phyloP scores from a whole-genome alignment of 768 basidiomycete species.

The Kwoniella heveanensis region DNA sequence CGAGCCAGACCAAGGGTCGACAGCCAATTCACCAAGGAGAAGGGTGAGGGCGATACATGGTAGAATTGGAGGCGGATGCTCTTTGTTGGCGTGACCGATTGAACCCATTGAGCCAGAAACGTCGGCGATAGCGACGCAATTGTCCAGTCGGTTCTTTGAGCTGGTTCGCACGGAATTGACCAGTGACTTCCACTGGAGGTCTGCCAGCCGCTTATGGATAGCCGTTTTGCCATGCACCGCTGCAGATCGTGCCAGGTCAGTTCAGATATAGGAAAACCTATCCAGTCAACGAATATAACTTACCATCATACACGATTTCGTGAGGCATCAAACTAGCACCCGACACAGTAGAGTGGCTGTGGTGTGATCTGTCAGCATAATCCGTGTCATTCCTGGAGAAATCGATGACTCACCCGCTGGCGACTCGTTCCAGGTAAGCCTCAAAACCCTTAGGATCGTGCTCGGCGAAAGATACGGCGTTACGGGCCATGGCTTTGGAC shows the following conservation, averaged over 20 bases:
- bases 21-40: conserved; percentile 65
- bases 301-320: conserved; percentile 61
- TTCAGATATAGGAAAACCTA: not conserved
- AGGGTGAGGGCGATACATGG: conserved; percentile 70
- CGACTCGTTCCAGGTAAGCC: conserved; percentile 63
- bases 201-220: conserved; percentile 60
- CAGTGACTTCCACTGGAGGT: conserved; percentile 70
- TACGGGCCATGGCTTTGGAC: conserved; percentile 66
- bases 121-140: conserved; percentile 70
- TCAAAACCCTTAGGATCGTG: conserved; percentile 67
- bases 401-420: conserved; percentile 57
- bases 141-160: conserved; percentile 65
- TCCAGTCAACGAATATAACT: conserved; percentile 13
- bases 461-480: conserved; percentile 62
- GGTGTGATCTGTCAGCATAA: conserved; percentile 9
- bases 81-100: conserved; percentile 4
- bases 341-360: conserved; percentile 61
- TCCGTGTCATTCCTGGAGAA: not conserved
- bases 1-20: conserved; percentile 66
- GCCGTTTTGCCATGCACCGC: not conserved
- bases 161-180: conserved; percentile 59
- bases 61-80: conserved; percentile 60
- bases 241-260: not conserved
- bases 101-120: conserved; percentile 73
- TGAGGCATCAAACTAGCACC: conserved; percentile 67